These are phyloP conservation scores for Mycotypha africana DNA, from an alignment of 371 early-diverging fungal species.

Conservation along the genomic window DNA sequence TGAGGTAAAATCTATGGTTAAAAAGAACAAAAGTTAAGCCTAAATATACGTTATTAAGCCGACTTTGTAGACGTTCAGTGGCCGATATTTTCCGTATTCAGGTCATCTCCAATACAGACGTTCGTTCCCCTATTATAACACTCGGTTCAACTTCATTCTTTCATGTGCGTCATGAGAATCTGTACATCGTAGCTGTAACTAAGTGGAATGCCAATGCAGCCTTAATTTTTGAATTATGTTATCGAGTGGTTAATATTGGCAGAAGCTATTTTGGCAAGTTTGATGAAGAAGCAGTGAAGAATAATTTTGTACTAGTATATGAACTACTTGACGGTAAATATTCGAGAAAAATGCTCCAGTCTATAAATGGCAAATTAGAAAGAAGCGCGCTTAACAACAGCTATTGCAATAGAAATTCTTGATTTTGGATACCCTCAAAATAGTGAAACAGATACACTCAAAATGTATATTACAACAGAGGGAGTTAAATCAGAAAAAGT, in stretches of 20 bases:
- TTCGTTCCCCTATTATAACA: conserved; percentile 89
- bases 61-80: conserved; percentile 74
- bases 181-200: conserved; percentile 84
- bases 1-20: conserved; percentile 60
- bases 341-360: not conserved
- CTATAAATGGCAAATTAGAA: too few species aligned
- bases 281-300: conserved; percentile 87
- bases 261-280: conserved; percentile 83
- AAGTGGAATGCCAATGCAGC: conserved; percentile 83
- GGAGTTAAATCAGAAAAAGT: conserved; percentile 78
- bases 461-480: conserved; percentile 87
- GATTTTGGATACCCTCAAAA: conserved; percentile 93
- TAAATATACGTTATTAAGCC: not conserved
- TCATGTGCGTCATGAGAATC: conserved; percentile 86
- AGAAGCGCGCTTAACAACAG: too few species aligned
- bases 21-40: not conserved
- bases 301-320: conserved; percentile 88
- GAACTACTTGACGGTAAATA: conserved; percentile 82
- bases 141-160: conserved; percentile 84
- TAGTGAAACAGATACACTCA: conserved; percentile 82
- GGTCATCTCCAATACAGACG: conserved; percentile 87
- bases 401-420: conserved; percentile 65
- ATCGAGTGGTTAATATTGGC: conserved; percentile 72
- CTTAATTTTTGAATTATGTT: conserved; percentile 81
- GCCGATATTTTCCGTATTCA: conserved; percentile 96